Base-by-base conservation (phyloP, 305 asterid species). In the Andrographis paniculata region DNA sequence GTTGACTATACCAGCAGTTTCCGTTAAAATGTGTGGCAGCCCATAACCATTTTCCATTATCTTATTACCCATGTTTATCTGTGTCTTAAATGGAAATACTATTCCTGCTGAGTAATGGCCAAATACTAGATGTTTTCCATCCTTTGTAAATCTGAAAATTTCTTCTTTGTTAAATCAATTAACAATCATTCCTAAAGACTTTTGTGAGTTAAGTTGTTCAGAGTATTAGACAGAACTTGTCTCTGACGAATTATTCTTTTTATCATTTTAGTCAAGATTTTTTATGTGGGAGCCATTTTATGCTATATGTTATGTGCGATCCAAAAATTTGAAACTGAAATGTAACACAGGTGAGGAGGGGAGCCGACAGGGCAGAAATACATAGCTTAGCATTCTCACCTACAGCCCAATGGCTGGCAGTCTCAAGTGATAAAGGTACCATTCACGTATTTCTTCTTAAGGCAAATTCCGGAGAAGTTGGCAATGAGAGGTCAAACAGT, bases 361-460 rank as follows among this genome's bases (percentile, higher is more conserved):
- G 95, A 48, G 85, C 93, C 9, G 95, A 85, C 68, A 76, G 94
- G 70, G 97, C 97, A 38, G 94, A 89, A 70, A 89, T 89, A 61
- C 74, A 82, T 70, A 79, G 91, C 70, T 61, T 89, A 48, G 83
- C 95, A 18, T 89, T 89, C 72, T 80, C 94, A 20, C 74, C 95
- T 14, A 62, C 87, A 33, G 67, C 82, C 42, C 84, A 85, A 62
- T 88, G 95, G 95, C 67, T 89, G 64, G 95, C 93, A 30, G 95
- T 85, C 50, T 88, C 97, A 11, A 88, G 97, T 65, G 93, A 80
- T 63, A 85, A 82, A 73, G 95, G 95, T 47, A 89, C 97, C 41
- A 94, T 86, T 67, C 97, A 89, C 67, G 94, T 85, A 52, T 89
- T 89, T 50, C 61, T 79, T 71, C 85, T 85, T 51, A 89, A 79